Base-by-base conservation (phyloP, 345 rosid species). In the Turnera subulata region DNA sequence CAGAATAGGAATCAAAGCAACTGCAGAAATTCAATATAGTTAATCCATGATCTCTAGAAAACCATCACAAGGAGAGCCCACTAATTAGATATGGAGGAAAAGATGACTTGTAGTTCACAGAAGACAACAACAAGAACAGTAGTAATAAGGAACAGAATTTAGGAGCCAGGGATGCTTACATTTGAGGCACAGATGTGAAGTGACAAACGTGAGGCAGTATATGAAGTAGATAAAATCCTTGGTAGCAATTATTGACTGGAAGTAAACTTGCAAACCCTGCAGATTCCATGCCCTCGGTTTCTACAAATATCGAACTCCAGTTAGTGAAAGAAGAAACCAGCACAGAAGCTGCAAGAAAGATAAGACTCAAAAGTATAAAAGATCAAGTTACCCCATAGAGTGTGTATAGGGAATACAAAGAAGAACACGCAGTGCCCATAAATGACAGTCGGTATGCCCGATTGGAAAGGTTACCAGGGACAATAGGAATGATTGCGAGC, bases 141-240 rank as follows among this genome's bases (percentile, higher is more conserved):
- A 23, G 35, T 24, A 16, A 4, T n/a, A 63, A 53, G 45, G 26
- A 9, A 47, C 18, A 42, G 29, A 12, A 43, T 32, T 44, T 40
- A 40, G 38, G 48, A 47, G 39, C 40, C 19, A 56, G 54, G 17
- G 67, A 65, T 50, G 47, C 94, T 85, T 73, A 94, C 99, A 80
- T 72, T 80, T 90, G 60, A 90, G 96, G 78, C 80, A 82, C 56
- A 94, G 93, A 77, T 88, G 74, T 9, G 97, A 90, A 61, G 95
- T 87, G 73, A 85, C 86, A 56, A 90, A 87, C 15, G 89, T 77
- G 51, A 94, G 80, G 77, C 97, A 84, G 77, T 85, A 90, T 76
- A 94, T 84, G 77, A 88, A 76, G 83, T 77, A 80, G 76, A 94
- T 81, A 76, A 94, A 94, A 75, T 94, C 97, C 71, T 85, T 94